Evolutionary conservation across 441 rosid genomes (phyloP).

Genomic region (Theobroma grandiflorum): DNA sequence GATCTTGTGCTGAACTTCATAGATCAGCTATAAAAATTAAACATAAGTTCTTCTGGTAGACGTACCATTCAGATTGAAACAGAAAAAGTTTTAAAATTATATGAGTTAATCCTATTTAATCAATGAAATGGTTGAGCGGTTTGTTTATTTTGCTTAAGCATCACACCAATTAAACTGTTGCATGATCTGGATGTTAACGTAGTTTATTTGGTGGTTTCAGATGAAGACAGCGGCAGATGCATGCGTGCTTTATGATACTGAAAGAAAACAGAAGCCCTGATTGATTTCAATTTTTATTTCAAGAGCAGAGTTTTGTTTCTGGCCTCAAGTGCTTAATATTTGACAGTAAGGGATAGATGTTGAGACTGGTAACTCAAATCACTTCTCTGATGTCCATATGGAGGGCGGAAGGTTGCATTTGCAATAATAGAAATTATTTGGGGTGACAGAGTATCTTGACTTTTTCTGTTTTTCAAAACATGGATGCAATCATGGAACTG

Average conservation of each 20-base stretch:
- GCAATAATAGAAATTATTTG: background rate
- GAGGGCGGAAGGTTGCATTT: too few species aligned
- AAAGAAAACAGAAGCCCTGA: conserved; percentile 65
- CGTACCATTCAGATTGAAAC: background rate
- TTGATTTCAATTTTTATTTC: background rate
- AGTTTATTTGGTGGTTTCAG: conserved; percentile 49
- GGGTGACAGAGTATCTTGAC: background rate
- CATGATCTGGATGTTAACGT: background rate
- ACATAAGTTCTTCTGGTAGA: background rate
- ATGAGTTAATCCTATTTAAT: background rate
- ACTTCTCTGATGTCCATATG: background rate
- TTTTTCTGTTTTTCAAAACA: conserved; percentile 8
- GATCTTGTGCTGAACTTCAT: background rate
- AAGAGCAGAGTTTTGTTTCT: conserved; percentile 7
- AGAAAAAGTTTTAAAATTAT: background rate
- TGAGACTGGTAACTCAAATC: background rate
- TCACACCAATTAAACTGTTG: background rate
- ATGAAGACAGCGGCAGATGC: conserved; percentile 94
- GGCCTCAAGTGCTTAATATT: conserved; percentile 8
- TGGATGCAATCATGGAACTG: conserved; percentile 6
- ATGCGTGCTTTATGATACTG: conserved; percentile 80
- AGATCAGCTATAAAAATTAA: background rate
- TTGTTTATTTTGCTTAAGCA: background rate
- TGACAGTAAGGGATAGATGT: conserved; percentile 18
- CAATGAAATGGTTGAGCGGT: background rate